Percentiles rank a stretch among this genome's conserved stretches.
These are phyloP conservation scores for Cyclostephanos invisitatus DNA, from an alignment of 108 stramenopile species.

Conservation along the genomic window DNA sequence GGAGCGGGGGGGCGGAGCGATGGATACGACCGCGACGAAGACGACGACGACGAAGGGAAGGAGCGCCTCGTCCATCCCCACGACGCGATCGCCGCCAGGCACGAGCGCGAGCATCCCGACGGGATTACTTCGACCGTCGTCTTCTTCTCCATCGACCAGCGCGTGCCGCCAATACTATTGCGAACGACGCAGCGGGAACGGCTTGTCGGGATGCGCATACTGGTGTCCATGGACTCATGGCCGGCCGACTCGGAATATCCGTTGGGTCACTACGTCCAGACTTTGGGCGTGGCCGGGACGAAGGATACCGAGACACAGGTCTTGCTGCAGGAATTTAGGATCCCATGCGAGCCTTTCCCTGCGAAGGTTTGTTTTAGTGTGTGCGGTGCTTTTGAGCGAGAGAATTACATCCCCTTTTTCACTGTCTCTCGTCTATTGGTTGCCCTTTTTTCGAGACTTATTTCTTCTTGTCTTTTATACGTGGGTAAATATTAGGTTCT, in stretches of 20 bases:
- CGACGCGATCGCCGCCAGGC: constrained; percentile 76
- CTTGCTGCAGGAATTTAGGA: constrained; percentile 91
- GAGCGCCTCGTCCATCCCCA: constrained; percentile 22
- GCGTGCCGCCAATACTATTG: constrained; percentile 81
- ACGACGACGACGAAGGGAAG: constrained; percentile 1
- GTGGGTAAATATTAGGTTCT: constrained; percentile 64
- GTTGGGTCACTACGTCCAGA: constrained; percentile 91
- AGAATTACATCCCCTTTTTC: constrained; percentile 1
- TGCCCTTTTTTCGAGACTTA: neutral
- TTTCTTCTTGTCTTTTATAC: neutral
- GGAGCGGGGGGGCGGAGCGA: constrained; percentile 1
- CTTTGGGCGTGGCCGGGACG: constrained; percentile 87
- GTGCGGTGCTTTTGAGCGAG: neutral
- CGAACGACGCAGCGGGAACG: constrained; percentile 79
- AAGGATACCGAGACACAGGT: constrained; percentile 97
- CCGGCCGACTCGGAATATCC: constrained; percentile 86
- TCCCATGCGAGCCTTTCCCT: constrained; percentile 95
- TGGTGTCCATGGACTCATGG: constrained; percentile 93
- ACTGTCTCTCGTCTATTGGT: neutral
- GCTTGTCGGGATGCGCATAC: constrained; percentile 75
- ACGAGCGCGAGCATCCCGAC: constrained; percentile 78
- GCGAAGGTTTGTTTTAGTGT: constrained; percentile 54
- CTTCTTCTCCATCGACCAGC: constrained; percentile 91
- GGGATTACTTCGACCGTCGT: constrained; percentile 75
- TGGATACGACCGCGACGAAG: neutral